A percentile compares a stretch with the other conserved stretches of the same genome.
phyloP scores from a whole-genome alignment of 495 filamentous ascomycete species.

The Recurvomyces mirabilis region DNA sequence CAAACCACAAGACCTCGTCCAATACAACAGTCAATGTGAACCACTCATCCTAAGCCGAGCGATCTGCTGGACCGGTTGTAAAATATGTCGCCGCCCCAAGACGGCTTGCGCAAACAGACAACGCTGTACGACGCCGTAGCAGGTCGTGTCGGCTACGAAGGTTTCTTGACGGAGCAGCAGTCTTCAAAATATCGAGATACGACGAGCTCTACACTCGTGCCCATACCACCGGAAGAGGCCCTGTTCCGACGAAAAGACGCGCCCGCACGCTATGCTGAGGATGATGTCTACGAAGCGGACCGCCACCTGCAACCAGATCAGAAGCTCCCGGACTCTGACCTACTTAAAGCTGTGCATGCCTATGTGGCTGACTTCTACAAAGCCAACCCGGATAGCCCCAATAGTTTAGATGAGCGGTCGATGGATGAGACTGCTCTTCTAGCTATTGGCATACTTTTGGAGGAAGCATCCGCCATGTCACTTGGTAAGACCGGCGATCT shows the following conservation, averaged over 20 bases:
- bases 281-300: constrained; percentile 59
- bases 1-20: too few relatives aligned
- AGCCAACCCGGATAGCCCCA: constrained; percentile 23
- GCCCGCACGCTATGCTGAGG: constrained; percentile 53
- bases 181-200: constrained; percentile 41
- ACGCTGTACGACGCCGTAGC: constrained; percentile 74
- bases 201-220: constrained; percentile 38
- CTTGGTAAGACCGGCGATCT: constrained; percentile 64
- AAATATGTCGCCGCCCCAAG: too few relatives aligned
- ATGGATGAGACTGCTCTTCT: constrained; percentile 81
- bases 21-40: too few relatives aligned
- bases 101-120: too few relatives aligned
- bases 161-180: constrained; percentile 21
- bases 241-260: constrained; percentile 54
- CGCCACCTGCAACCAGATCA: constrained; percentile 40
- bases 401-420: constrained; percentile 44
- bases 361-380: constrained; percentile 65
- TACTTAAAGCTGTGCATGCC: constrained; percentile 64
- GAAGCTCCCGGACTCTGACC: constrained; percentile 55
- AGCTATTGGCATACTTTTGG: constrained; percentile 68
- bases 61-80: too few relatives aligned
- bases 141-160: constrained; percentile 38
- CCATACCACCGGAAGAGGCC: constrained; percentile 61
- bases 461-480: constrained; percentile 55
- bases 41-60: too few relatives aligned